Base-by-base conservation (phyloP, 2,329 filamentous ascomycete species). In the Epichloe uncinata region DNA sequence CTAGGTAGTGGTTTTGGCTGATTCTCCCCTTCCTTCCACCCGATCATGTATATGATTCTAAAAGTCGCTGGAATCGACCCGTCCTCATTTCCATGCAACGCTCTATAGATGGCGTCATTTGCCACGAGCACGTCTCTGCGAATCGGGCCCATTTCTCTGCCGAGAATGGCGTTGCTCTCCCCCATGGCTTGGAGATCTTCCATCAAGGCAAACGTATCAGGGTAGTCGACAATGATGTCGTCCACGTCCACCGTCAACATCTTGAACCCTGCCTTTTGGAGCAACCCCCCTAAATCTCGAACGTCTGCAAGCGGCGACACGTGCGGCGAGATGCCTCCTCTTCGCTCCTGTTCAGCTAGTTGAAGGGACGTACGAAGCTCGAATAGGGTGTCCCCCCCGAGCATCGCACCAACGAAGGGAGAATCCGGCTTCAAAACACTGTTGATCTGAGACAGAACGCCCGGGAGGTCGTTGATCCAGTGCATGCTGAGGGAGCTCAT, bases 401-500 rank as follows among this genome's bases (percentile, higher is more conserved):
- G 83, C 90, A 98, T 98, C 56, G 91, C 91, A 13, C 86, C 91
- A 44, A 98, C 82, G 62, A 98, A 95, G 1, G 94, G 89, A 50
- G 79, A 77, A 65, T 98, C 93, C 0, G 91, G 89, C 67, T 94
- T 95, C 26, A 98, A 76, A 36, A 94, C 73, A 56, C 79, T 77
- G 71, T 95, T 95, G 63, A 96, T 84, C 62, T 95, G 87, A 1
- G 82, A 74, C 2, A 98, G 75, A 11, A 94, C 73, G 1, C 85
- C 86, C 0, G 93, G 93, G 5, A 98, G 78, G 65, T 98, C 88
- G 65, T 98, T 98, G 73, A 96, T 85, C 93, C 93, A 98, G 68
- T 98, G 93, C 63, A 98, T 73, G 51, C 85, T 90, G 52, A 95
- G 71, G 50, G 85, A 95, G 63, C 87, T 95, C 54, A 98, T 72